Evolutionary conservation across 495 filamentous ascomycete genomes (phyloP).

Genomic region (Podospora bellae-mahoneyi): DNA sequence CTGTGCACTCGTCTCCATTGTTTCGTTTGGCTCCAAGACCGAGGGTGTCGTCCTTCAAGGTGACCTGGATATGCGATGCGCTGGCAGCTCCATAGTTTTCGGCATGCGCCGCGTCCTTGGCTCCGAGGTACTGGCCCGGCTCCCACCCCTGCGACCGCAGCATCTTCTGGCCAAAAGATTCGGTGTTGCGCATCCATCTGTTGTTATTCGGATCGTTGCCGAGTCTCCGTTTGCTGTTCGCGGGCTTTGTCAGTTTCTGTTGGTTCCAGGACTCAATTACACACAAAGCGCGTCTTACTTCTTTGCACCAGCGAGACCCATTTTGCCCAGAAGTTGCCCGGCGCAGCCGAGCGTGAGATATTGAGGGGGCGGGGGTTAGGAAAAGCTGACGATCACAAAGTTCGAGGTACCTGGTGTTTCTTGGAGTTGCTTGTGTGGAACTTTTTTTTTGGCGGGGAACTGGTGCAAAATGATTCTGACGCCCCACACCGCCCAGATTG

Average conservation of each 20-base stretch:
- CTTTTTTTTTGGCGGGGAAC: constrained; percentile 31
- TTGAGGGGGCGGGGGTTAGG: neutral
- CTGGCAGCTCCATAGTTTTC: constrained; percentile 71
- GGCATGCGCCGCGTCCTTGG: constrained; percentile 65
- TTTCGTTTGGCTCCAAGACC: constrained; percentile 75
- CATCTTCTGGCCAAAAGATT: constrained; percentile 80
- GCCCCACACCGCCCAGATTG: constrained; percentile 24
- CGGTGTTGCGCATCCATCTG: constrained; percentile 77
- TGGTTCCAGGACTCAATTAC: neutral
- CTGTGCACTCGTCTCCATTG: constrained; percentile 70
- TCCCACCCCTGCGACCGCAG: constrained; percentile 86
- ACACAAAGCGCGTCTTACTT: constrained; percentile 51
- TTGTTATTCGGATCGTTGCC: constrained; percentile 92
- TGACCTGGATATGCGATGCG: constrained; percentile 71
- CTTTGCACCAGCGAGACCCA: constrained; percentile 72
- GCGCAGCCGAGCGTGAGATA: constrained; percentile 17
- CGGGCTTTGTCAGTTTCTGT: constrained; percentile 20
- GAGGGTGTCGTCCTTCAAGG: constrained; percentile 82
- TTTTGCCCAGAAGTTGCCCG: constrained; percentile 34
- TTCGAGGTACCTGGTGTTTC: constrained; percentile 4
- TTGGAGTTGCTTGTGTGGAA: constrained; percentile 6
- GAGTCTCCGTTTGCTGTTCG: constrained; percentile 70
- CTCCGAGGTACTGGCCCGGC: constrained; percentile 76
- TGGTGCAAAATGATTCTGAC: constrained; percentile 23
- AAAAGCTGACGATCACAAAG: neutral